These are phyloP conservation scores for Ceratocystis destructans DNA, from an alignment of 2,329 filamentous ascomycete genomes.

Conservation along the genomic window DNA sequence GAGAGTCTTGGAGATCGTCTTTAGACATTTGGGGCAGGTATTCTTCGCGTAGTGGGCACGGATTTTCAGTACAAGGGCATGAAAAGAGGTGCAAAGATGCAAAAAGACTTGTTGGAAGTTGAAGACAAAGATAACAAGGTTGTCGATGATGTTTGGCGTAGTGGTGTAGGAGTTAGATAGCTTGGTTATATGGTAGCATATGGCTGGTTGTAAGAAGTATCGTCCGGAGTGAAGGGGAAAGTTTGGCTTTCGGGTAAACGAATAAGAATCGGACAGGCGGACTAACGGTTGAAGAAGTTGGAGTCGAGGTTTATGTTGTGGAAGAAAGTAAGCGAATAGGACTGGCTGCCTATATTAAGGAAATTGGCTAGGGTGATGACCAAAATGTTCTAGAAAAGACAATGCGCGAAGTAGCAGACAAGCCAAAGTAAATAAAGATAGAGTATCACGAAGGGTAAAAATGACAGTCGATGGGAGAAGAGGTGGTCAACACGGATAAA, in stretches of 20 bases:
- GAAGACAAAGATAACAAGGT: neutral
- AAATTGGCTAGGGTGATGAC: neutral
- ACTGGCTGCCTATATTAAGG: neutral
- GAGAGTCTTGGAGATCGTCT: neutral
- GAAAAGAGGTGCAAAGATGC: neutral
- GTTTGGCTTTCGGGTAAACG: neutral
- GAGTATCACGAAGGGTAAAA: neutral
- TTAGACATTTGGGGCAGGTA: neutral
- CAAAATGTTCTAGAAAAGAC: neutral
- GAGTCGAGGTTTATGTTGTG: neutral
- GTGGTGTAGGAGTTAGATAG: too few species aligned
- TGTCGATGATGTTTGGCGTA: too few species aligned
- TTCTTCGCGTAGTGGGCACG: neutral
- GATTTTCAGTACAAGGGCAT: neutral
- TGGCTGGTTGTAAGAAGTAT: neutral
- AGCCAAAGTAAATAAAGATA: neutral
- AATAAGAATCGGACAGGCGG: slow-evolving; percentile 4
- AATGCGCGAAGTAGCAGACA: neutral
- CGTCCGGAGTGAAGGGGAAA: neutral
- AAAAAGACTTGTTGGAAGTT: neutral
- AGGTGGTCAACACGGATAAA: neutral
- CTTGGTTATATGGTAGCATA: neutral
- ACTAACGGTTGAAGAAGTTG: neutral
- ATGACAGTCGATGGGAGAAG: neutral
- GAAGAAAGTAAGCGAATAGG: slow-evolving; percentile 3